phyloP scores from a whole-genome alignment of 768 basidiomycete genomes.

The Russula vinacea region DNA sequence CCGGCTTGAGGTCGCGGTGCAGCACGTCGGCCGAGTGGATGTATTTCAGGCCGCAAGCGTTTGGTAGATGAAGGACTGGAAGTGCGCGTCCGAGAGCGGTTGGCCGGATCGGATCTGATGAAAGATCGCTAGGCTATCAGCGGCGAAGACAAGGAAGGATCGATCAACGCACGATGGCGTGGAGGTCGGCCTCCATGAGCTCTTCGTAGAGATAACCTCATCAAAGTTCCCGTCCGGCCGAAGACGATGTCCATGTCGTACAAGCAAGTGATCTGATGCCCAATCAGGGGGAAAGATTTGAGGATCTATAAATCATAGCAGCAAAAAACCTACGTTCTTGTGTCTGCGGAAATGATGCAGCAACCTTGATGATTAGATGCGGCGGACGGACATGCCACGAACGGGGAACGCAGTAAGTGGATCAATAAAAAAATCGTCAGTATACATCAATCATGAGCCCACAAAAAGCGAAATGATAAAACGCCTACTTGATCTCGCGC shows the following conservation, averaged over 20 bases:
- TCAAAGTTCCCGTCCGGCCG: conserved; percentile 88
- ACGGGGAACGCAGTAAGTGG: conserved; percentile 22
- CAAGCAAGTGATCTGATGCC: conserved; percentile 79
- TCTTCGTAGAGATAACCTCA: conserved; percentile 98
- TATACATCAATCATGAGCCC: neutral
- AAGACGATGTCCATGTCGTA: conserved; percentile 99
- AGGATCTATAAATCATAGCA: neutral
- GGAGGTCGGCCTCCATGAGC: conserved; percentile 99
- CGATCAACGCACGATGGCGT: conserved; percentile 75
- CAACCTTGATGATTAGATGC: conserved; percentile 49
- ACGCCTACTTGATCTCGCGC: conserved; percentile 80
- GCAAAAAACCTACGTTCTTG: conserved; percentile 71
- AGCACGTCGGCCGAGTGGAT: conserved; percentile 98
- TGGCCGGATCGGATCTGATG: conserved; percentile 78
- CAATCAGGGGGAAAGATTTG: neutral
- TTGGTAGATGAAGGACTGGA: conserved; percentile 97
- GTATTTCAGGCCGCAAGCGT: conserved; percentile 98
- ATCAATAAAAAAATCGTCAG: neutral
- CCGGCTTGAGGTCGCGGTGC: conserved; percentile 93
- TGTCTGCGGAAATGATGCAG: conserved; percentile 98
- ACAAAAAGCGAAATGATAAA: neutral
- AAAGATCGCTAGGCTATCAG: neutral
- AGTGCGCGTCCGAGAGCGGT: conserved; percentile 85
- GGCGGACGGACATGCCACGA: conserved; percentile 5
- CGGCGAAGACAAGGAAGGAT: neutral